phyloP scores from a whole-genome alignment of 2,329 filamentous ascomycete genomes.

The Exophiala sp. region DNA sequence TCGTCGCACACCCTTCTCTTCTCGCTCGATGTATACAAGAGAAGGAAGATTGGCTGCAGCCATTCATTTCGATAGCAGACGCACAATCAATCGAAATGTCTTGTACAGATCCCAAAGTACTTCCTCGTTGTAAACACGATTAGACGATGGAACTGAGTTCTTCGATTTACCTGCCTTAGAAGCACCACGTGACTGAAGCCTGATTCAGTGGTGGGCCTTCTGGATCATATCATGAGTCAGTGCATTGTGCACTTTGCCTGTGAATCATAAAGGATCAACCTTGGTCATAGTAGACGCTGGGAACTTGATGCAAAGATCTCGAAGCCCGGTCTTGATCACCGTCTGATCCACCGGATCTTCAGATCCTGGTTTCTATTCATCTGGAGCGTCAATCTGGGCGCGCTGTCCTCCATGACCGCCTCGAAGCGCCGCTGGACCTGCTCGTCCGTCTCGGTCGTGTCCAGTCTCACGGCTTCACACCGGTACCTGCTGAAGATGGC shows the following conservation, averaged over 20 bases:
- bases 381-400: constrained; percentile 32
- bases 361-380: constrained; percentile 30
- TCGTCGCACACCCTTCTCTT: too few species aligned
- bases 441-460: constrained; percentile 26
- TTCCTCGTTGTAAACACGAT: too few species aligned
- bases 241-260: too few species aligned
- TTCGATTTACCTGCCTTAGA: too few species aligned
- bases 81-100: constrained; percentile 2
- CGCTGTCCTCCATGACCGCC: constrained; percentile 29
- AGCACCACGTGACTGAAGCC: too few species aligned
- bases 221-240: too few species aligned
- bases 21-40: not conserved
- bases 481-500: constrained; percentile 35
- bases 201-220: too few species aligned
- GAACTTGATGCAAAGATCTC: too few species aligned
- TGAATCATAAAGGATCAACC: too few species aligned
- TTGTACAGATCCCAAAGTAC: not conserved
- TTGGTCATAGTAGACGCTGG: too few species aligned
- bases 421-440: constrained; percentile 26
- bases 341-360: constrained; percentile 17
- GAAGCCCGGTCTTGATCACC: not conserved
- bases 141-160: too few species aligned
- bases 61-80: not conserved
- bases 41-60: constrained; percentile 1
- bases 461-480: constrained; percentile 25